A percentile compares a stretch with the other conserved stretches of the same genome.
phyloP scores from a whole-genome alignment of 75 land plant species.

The Adiantum capillusveneris region DNA sequence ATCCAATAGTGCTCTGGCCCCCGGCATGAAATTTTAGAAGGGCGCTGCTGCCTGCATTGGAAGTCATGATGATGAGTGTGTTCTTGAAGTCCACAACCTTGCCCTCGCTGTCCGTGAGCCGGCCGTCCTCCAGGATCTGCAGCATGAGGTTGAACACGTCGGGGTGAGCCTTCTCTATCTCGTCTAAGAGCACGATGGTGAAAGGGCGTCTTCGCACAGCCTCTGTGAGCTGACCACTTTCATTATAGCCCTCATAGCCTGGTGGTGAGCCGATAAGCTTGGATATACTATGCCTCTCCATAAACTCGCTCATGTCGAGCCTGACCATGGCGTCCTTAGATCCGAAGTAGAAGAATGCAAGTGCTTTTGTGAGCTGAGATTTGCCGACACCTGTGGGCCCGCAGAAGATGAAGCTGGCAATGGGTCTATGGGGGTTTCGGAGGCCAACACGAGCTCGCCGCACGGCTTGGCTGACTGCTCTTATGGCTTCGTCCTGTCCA shows the following conservation, averaged over 20 bases:
- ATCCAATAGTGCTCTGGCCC: slow-evolving; percentile 9
- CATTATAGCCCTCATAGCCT: slow-evolving; percentile 93
- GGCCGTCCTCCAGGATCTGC: slow-evolving; percentile 91
- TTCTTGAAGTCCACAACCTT: slow-evolving; percentile 84
- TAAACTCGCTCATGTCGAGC: slow-evolving; percentile 82
- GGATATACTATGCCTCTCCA: slow-evolving; percentile 73
- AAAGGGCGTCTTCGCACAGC: slow-evolving; percentile 92
- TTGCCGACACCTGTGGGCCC: slow-evolving; percentile 99
- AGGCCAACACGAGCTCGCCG: slow-evolving; percentile 85
- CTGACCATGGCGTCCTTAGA: slow-evolving; percentile 78
- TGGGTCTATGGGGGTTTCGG: slow-evolving; percentile 86
- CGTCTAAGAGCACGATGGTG: slow-evolving; percentile 91
- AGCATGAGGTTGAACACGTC: slow-evolving; percentile 86
- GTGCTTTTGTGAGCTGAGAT: slow-evolving; percentile 94
- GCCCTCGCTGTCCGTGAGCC: slow-evolving; percentile 97
- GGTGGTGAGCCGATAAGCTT: slow-evolving; percentile 90
- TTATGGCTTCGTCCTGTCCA: slow-evolving; percentile 89
- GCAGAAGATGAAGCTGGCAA: slow-evolving; percentile 85
- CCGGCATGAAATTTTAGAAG: slow-evolving; percentile 67
- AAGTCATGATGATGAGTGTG: slow-evolving; percentile 90
- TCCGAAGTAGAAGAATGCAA: slow-evolving; percentile 93
- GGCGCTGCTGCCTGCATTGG: slow-evolving; percentile 91
- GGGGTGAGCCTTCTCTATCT: slow-evolving; percentile 91
- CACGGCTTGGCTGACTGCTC: slow-evolving; percentile 89
- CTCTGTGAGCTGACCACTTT: slow-evolving; percentile 93